A percentile compares a stretch with the other conserved stretches of the same genome.
Conservation (phyloP, 805 yeast genomes). For the Saccharomyces paradoxus region DNA sequence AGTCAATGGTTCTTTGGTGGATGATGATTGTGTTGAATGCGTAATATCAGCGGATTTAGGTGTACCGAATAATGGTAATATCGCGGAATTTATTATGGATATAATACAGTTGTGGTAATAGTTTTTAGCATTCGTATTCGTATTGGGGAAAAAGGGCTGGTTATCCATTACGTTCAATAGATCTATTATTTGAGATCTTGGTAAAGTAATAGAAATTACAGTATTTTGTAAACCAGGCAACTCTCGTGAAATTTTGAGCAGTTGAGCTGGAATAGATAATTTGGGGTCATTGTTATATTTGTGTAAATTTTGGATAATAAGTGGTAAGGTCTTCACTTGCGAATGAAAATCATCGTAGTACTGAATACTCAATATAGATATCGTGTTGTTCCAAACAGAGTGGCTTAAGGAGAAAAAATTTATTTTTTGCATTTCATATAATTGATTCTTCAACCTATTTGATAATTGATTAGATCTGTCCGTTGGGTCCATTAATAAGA, state of each 20-base stretch:
- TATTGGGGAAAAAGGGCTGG: conserved; percentile 4
- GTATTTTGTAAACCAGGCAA: conserved; percentile 7
- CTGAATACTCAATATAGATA: conserved; percentile 9
- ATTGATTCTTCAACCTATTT: conserved; percentile 3
- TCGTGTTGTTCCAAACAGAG: conserved; percentile 2
- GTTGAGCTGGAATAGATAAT: conserved; percentile 4
- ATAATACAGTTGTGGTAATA: conserved; percentile 12
- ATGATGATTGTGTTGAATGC: not conserved
- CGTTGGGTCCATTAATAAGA: not conserved
- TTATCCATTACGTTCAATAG: conserved; percentile 4
- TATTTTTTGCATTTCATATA: conserved; percentile 6
- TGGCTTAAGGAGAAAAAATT: conserved; percentile 10
- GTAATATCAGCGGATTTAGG: not conserved
- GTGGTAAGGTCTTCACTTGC: conserved; percentile 7
- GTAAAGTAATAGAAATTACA: conserved; percentile 10
- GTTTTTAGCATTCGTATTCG: conserved; percentile 1
- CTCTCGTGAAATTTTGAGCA: conserved; percentile 1
- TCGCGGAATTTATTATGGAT: conserved; percentile 3
- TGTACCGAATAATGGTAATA: conserved; percentile 11
- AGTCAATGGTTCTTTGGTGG: not conserved
- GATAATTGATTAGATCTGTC: not conserved
- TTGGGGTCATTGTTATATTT: not conserved
- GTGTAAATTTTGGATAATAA: conserved; percentile 1
- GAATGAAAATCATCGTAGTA: conserved; percentile 6
- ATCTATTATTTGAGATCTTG: conserved; percentile 4